These are phyloP conservation scores for Arachis monticola DNA, from an alignment of 331 rosid genomes.

Conservation along the genomic window DNA sequence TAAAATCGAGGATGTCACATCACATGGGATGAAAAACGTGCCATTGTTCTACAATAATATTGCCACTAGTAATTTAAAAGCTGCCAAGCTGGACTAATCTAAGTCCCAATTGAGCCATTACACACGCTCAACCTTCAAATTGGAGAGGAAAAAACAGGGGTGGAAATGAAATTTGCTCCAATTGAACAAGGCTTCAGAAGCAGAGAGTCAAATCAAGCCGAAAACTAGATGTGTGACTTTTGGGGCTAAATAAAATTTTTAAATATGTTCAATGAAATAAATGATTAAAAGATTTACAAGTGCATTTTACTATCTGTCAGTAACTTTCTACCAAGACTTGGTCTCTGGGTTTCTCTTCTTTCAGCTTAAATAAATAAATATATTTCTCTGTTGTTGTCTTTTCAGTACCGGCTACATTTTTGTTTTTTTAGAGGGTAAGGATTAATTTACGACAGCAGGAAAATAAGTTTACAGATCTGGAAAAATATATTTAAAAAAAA, in stretches of 20 bases:
- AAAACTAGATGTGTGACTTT: neutral
- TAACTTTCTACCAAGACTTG: conserved; percentile 1
- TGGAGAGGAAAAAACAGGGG: conserved; percentile 15
- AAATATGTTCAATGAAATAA: neutral
- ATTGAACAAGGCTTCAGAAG: neutral
- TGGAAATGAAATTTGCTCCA: neutral
- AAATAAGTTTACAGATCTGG: conserved; percentile 30
- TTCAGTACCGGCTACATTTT: neutral
- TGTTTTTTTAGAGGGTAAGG: neutral
- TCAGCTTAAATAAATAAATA: neutral
- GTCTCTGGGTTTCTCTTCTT: neutral
- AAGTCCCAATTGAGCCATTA: conserved; percentile 19
- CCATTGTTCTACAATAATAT: conserved; percentile 22
- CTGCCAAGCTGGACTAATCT: neutral
- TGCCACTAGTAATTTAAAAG: conserved; percentile 9
- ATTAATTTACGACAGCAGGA: neutral
- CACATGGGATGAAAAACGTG: conserved; percentile 44
- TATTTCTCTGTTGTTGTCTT: neutral
- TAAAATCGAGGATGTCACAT: conserved; percentile 23
- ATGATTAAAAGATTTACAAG: neutral
- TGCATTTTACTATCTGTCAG: neutral
- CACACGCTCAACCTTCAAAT: neutral
- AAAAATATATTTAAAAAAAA: neutral
- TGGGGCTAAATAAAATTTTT: neutral
- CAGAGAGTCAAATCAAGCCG: conserved; percentile 13